Evolutionary conservation across 2,329 filamentous ascomycete genomes (phyloP), one percentile per base, ranked within the genome.

Genomic region (Raffaelea ambrosiae): DNA sequence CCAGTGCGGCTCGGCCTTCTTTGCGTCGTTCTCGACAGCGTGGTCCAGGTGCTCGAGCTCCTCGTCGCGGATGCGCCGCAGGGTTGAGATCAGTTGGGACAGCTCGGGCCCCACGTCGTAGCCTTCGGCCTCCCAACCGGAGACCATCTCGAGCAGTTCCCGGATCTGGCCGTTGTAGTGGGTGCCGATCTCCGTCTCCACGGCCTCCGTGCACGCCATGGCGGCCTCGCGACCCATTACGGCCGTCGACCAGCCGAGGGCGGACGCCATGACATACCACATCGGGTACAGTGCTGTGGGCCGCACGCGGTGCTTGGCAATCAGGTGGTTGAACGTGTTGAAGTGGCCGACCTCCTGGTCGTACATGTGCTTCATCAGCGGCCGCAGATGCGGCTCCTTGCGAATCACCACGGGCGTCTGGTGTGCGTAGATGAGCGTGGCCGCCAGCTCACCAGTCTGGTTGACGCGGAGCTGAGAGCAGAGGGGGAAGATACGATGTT

Each of bases 141-240:
- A 72, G 49, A 88, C 78, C 84, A 95, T 96, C 53, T 85, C 83
- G 36, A 97, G 65, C 57, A 98, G 68, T 46, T 79, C 77, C 22
- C 88, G 73, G 39, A 98, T 88, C 69, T 98, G 93, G 54, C 82
- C 81, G 63, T 97, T 97, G 65, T 98, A 98, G 68, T 98, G 93
- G 23, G 81, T 81, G 3, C 93, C 93, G 53, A 98, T 98, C 71
- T 97, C 93, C 7, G 91, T 98, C 73, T 98, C 93, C 2, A 98
- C 91, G 1, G 93, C 93, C 67, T 98, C 93, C 1, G 93, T 97
- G 63, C 93, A 98, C 13, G 93, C 93, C 93, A 98, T 98, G 33
- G 93, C 91, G 2, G 91, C 90, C 67, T 97, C 89, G 43, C 88
- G 79, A 1, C 93, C 90, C 75, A 98, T 76, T 39, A 93, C 68